Evolutionary conservation across 2,329 filamentous ascomycete species (phyloP), one percentile per base, ranked within the genome.

Genomic region (Xylaria sp.): DNA sequence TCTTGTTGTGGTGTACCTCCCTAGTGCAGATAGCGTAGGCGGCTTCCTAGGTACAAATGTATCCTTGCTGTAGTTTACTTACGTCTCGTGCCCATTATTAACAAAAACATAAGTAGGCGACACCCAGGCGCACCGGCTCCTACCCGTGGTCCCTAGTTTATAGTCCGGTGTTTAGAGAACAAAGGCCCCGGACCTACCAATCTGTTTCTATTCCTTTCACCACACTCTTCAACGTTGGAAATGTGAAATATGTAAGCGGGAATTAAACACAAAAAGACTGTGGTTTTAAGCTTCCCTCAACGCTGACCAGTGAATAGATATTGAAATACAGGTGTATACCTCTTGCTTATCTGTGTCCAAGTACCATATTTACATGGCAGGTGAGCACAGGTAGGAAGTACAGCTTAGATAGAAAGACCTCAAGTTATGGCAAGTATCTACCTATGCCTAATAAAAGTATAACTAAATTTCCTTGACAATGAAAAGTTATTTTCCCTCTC

Each of bases 81-180:
- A 39, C 39, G 42, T 63, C 61, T 63, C 53, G 61, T 63, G 61
- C 42, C 55, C 61, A 36, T 14, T 21, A 17, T 21, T 30, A 42
- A 48, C 55, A 30, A 65, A 55, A 48, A 55, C 47, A 24, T n/a
- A n/a, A n/a, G 17, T 17, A 27, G 51, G 27, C 45, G 60, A 70
- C 65, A 50, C 58, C 68, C 68, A 14, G 42, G 58, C 34, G 24
- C 30, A 17, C 12, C 14, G 14, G 39, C 39, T 12, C 42, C 42
- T 19, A 47, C 42, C 42, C 42, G 7, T 50, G 8, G 53, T 53
- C 50, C 54, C 17, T 14, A 27, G 39, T 55, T 24, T 19, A 42
- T 14, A 57, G 56, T 11, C 54, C 19, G 64, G 64, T 55, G 61
- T 51, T 61, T 61, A 53, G 53, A 62, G 61, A 42, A 68, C 66